Conservation (phyloP, 1,284 basidiomycete genomes). For the Pseudozyma sp. region DNA sequence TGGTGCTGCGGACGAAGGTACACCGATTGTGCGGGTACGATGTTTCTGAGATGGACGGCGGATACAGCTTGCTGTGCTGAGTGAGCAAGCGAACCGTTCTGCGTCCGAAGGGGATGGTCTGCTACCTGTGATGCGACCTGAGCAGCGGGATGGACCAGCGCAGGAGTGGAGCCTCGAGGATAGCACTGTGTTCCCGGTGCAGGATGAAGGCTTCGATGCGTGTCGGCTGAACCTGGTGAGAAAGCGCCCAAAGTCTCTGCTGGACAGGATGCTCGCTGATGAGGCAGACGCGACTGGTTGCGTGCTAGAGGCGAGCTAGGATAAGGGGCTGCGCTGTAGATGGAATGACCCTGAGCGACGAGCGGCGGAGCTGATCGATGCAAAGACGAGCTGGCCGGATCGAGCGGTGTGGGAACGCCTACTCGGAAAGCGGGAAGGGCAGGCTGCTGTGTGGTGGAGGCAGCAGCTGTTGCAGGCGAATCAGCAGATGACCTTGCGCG, state of each 20-base stretch:
- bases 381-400: constrained; percentile 1
- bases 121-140: neutral
- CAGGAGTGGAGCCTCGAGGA: constrained; percentile 20
- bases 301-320: constrained; percentile 23
- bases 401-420: neutral
- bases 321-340: neutral
- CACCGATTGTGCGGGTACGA: neutral
- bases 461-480: constrained; percentile 3
- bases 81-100: constrained; percentile 1
- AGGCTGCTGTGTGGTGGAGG: neutral
- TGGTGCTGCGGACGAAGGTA: constrained; percentile 2
- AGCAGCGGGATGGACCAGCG: constrained; percentile 5
- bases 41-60: neutral
- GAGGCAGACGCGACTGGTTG: constrained; percentile 9
- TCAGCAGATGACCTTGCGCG: constrained; percentile 16
- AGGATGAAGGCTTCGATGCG: neutral
- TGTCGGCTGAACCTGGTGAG: neutral
- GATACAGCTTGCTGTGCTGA: neutral
- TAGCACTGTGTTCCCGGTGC: neutral
- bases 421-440: neutral
- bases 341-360: neutral
- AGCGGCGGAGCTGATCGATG: neutral
- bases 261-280: constrained; percentile 13
- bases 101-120: constrained; percentile 7
- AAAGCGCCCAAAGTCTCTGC: constrained; percentile 1